These are phyloP conservation scores for Sinapis alba DNA, from an alignment of 441 rosid species.

Conservation along the genomic window DNA sequence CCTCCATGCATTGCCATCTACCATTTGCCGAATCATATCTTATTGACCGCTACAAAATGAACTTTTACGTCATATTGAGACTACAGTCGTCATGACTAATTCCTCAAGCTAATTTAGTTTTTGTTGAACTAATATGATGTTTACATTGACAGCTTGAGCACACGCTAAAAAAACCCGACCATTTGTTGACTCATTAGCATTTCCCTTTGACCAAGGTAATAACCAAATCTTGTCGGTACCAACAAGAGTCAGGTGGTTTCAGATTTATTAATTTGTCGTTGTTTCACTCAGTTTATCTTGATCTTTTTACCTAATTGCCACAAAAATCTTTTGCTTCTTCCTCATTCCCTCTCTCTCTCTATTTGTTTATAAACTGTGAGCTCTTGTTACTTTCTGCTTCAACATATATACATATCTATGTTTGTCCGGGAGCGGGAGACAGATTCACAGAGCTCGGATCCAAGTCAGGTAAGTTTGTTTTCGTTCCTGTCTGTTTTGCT, in stretches of 20 bases:
- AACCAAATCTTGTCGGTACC: slow-evolving; percentile 30
- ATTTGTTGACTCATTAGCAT: slow-evolving; percentile 3
- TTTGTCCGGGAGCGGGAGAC: neutral
- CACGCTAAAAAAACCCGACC: neutral
- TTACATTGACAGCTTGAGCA: neutral
- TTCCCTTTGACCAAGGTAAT: slow-evolving; percentile 27
- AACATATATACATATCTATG: neutral
- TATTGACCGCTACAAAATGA: neutral
- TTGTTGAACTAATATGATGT: neutral
- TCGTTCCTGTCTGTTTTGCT: too few species aligned
- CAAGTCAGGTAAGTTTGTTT: slow-evolving; percentile 1
- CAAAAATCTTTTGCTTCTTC: slow-evolving; percentile 18
- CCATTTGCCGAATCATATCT: neutral
- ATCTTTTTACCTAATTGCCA: slow-evolving; percentile 23
- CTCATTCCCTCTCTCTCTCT: neutral
- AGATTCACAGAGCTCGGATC: neutral
- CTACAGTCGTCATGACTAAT: too few species aligned
- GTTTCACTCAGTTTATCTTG: neutral
- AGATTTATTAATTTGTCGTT: slow-evolving; percentile 7
- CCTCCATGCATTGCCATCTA: too few species aligned
- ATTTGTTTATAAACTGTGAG: neutral
- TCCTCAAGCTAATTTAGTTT: too few species aligned
- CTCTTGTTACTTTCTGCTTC: neutral
- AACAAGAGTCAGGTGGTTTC: slow-evolving; percentile 14
- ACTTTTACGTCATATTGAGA: neutral